Conservation (phyloP, 2,329 filamentous ascomycete genomes). For the Stemphylium vesicarium region DNA sequence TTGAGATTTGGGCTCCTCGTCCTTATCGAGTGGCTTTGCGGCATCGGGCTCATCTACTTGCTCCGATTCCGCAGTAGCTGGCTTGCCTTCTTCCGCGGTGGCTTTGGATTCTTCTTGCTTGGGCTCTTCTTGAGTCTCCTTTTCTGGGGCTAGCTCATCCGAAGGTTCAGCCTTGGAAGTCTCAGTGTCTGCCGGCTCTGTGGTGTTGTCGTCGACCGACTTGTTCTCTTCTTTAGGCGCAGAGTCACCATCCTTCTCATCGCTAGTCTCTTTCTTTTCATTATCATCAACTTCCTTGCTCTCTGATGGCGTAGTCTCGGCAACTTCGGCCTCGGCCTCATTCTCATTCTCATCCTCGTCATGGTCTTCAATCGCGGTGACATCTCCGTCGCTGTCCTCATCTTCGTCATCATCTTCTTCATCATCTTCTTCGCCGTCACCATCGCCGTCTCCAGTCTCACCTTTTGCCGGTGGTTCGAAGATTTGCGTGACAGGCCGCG, state of each 20-base stretch:
- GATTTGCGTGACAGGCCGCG: conserved; percentile 24
- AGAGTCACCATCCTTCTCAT: conserved; percentile 18
- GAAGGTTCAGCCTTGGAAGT: conserved; percentile 4
- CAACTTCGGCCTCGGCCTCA: conserved; percentile 20
- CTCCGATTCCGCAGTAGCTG: conserved; percentile 14
- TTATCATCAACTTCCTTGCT: conserved; percentile 15
- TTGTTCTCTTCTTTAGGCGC: conserved; percentile 16
- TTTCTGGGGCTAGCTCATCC: background rate
- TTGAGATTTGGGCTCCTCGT: conserved; percentile 11
- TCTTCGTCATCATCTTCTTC: conserved; percentile 16
- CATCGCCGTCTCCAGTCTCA: conserved; percentile 10
- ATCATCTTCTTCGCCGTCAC: conserved; percentile 18
- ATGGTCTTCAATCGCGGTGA: conserved; percentile 16
- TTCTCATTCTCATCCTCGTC: conserved; percentile 8
- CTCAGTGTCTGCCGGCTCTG: conserved; percentile 10
- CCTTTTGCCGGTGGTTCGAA: conserved; percentile 24
- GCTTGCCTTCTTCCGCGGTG: conserved; percentile 4
- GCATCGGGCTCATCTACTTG: conserved; percentile 20
- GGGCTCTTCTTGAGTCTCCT: conserved; percentile 8
- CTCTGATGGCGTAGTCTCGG: conserved; percentile 23
- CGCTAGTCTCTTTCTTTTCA: conserved; percentile 29
- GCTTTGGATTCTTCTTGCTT: conserved; percentile 4
- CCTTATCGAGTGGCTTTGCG: conserved; percentile 14
- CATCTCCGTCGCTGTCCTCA: conserved; percentile 7
- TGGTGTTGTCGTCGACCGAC: conserved; percentile 5